Evolutionary conservation across 1,284 basidiomycete genomes (phyloP), one percentile per base, ranked within the genome.

Genomic region (Fomitopsis betulina): DNA sequence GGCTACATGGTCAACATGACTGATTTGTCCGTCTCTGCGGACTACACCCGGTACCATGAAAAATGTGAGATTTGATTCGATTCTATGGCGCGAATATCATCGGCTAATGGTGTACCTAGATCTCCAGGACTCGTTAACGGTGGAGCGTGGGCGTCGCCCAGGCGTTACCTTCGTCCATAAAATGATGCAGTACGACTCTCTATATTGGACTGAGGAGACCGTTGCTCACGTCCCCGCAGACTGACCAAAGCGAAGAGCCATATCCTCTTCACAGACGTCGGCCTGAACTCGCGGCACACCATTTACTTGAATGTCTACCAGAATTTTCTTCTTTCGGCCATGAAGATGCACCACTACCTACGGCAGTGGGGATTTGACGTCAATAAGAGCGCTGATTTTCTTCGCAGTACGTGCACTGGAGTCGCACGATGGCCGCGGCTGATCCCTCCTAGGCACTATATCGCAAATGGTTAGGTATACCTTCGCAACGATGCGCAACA

Each of bases 291-390:
- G 2, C 64, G 73, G 27, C 65, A 78, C 35, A 82, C 81, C 0
- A 85, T 93, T 2, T 84, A 91, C 70, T 70, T 84, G 38, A 99
- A 98, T 70, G 77, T 97, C 9, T 95, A 94, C 69, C 87, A 95
- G 71, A 91, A 88, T 66, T 91, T 96, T 67, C 73, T 93, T n/a
- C 72, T 96, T 25, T 82, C 87, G 1, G 93, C 93, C 0, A 87
- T 96, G 79, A 98, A 95, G 75, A 90, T 95, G 79, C 85, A 92
- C 54, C 81, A 85, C 54, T 98, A 97, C 71, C 76, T 96, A 38
- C 77, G 78, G 47, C 78, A 80, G 49, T 87, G 82, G 84, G 76
- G 78, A n/a, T 62, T 75, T 7, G 74, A 78, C 54, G 62, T 74
- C n/a, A 68, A 65, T 38, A 77, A 74, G 58, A 80, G 80, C 61